Evolutionary conservation across 2,329 filamentous ascomycete species (phyloP), one percentile per base, ranked within the genome.

Genomic region (Venturiaceae sp.): DNA sequence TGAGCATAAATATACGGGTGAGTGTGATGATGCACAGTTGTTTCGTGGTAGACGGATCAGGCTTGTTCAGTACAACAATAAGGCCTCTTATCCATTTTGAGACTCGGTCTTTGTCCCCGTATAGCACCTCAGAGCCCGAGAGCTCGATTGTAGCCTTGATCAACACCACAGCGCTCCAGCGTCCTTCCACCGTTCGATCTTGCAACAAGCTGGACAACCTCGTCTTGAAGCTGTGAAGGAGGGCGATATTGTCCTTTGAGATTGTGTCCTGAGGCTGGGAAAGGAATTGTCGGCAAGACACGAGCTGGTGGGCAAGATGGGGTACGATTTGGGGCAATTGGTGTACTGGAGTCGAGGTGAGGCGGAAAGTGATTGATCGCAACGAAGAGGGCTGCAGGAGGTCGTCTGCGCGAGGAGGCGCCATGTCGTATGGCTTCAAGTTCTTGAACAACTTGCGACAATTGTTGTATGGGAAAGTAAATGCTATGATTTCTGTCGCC

Each of bases 61-160:
- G 84, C 80, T 90, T 95, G 83, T 85, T 84, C 37, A 96, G 71
- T 57, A 95, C 82, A 1, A 81, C 80, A 55, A 96, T 72, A 33
- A 96, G 74, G n/a, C 83, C 85, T 64, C 82, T 79, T 61, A 94
- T 85, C 88, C 92, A 96, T 23, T 28, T 54, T n/a, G 23, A 33
- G 36, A 41, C 32, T 3, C n/a, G 32, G 2, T 84, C 78, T 65
- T 85, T 84, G 34, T 83, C 83, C 57, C 83, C 84, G 62, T 85
- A 84, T 60, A 96, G 77, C 60, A 87, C 83, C 67, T 95, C 90
- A 84, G 88, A 90, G 50, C 90, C 90, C 26, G 91, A 91, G 41
- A 87, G 83, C 66, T 96, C 92, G 46, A 96, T 77, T 4, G 86
- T 77, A 3, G 88, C 83, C 74, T 96, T 96, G 71, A 91, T 82